phyloP scores from a whole-genome alignment of 129 eudicot genomes.

The Flaveria sonorensis region DNA sequence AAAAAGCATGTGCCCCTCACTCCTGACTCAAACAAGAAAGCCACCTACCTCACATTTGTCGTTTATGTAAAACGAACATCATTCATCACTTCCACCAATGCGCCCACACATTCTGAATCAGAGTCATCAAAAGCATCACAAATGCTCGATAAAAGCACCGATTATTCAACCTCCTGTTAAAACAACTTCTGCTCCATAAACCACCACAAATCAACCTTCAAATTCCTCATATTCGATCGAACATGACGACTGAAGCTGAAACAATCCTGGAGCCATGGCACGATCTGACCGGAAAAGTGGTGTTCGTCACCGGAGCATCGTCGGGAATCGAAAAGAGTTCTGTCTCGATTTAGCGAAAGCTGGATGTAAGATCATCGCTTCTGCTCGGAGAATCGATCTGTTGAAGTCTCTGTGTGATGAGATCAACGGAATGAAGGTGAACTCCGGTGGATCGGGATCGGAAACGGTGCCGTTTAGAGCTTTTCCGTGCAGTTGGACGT shows the following conservation, averaged over 20 bases:
- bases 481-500: slow-evolving; percentile 47
- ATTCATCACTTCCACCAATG: too few relatives aligned
- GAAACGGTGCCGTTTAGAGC: slow-evolving; percentile 25
- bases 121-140: too few relatives aligned
- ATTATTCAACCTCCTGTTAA: too few relatives aligned
- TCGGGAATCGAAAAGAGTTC: slow-evolving; percentile 46
- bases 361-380: slow-evolving; percentile 46
- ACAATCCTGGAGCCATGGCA: slow-evolving; percentile 44
- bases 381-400: slow-evolving; percentile 39
- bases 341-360: slow-evolving; percentile 44
- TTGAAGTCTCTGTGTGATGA: slow-evolving; percentile 34
- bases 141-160: too few relatives aligned
- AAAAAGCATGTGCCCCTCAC: too few relatives aligned
- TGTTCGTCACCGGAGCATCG: slow-evolving; percentile 50
- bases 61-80: too few relatives aligned
- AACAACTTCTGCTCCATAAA: neutral
- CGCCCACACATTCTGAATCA: too few relatives aligned
- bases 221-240: too few relatives aligned
- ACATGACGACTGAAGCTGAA: slow-evolving; percentile 28
- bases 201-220: neutral
- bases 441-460: neutral
- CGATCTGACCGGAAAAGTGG: slow-evolving; percentile 45
- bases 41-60: too few relatives aligned
- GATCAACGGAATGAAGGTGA: slow-evolving; percentile 20
- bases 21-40: too few relatives aligned